Base-by-base conservation (phyloP, 1,284 basidiomycete genomes). In the Fomes fomentarius region DNA sequence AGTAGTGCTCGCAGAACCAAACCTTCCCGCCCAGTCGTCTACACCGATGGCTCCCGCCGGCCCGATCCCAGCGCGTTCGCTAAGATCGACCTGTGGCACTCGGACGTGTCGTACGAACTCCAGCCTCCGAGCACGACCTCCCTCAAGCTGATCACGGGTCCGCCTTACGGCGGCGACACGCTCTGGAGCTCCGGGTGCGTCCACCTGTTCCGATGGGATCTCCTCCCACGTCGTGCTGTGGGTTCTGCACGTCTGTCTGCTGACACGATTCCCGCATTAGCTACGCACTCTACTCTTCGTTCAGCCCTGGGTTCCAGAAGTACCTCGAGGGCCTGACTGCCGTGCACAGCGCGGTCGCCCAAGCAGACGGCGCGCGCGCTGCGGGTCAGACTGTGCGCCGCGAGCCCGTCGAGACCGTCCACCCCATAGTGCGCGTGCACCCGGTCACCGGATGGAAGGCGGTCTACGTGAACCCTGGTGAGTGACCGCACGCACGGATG, bases 401-500 rank as follows among this genome's bases (percentile, higher is more conserved):
- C 41, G 74, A 87, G 57, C 77, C 81, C 47, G 75, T 94, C 60
- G 91, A 93, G 73, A 84, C 83, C 2, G 66, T 82, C 30, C 87
- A 84, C 66, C 86, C 82, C 37, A 69, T 91, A 46, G 83, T 89
- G 48, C 81, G 89, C 26, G 84, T 91, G 15, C 86, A 92, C 67
- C 90, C 89, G n/a, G 82, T 79, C 1, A 93, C 90, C 0, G 89
- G 89, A 9, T 91, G 86, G 86, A 91, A 93, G 78, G 83, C 81
- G 51, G 68, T 92, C 60, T 91, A 82, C 62, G 84, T 89, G 63
- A 90, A 91, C 67, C 84, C 82, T 47, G 81, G 82, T 79, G 58
- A 46, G 74, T 37, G 17, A 24, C 34, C 30, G 12, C 28, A 22
- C 14, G n/a, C 26, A 4, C 9, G 9, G n/a, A n/a, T n/a, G 25